Evolutionary conservation across 148 eudicot genomes (phyloP).

Genomic region (Rhododendron henanense): DNA sequence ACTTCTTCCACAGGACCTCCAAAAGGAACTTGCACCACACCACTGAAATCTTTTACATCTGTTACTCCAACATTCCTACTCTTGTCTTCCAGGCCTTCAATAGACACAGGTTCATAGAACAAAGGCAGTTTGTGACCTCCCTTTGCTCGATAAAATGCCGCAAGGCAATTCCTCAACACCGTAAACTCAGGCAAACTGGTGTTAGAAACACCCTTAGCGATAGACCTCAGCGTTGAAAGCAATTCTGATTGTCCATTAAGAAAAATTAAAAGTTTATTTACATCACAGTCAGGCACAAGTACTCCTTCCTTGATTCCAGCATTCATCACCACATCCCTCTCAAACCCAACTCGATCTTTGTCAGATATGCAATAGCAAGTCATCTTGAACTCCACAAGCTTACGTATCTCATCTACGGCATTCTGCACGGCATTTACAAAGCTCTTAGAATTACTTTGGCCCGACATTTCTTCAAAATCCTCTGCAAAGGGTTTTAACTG

Average conservation of each 20-base stretch:
- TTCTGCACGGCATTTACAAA: constrained; percentile 53
- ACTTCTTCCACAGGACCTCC: constrained; percentile 40
- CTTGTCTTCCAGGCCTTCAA: constrained; percentile 51
- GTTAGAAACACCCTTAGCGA: constrained; percentile 20
- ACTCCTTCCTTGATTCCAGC: constrained; percentile 64
- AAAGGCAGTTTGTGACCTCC: constrained; percentile 33
- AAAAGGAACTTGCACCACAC: constrained; percentile 19
- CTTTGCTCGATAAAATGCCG: constrained; percentile 44
- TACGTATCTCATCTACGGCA: constrained; percentile 46
- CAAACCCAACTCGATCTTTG: constrained; percentile 17
- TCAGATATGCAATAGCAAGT: constrained; percentile 31
- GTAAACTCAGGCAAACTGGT: constrained; percentile 34
- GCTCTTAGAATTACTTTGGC: constrained; percentile 42
- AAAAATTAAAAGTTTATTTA: constrained; percentile 24
- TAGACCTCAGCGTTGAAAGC: constrained; percentile 26
- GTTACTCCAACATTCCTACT: neutral
- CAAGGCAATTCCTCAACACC: constrained; percentile 45
- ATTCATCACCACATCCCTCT: constrained; percentile 32
- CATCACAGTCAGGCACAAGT: constrained; percentile 37
- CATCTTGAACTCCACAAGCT: constrained; percentile 38
- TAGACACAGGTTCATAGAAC: constrained; percentile 31
- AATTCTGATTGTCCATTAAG: constrained; percentile 30
- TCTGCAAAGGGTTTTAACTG: constrained; percentile 69
- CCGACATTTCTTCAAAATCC: constrained; percentile 52
- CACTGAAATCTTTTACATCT: constrained; percentile 14